These are phyloP conservation scores for Chlorella ohadii DNA, from an alignment of 139 green algal genomes.

Conservation along the genomic window DNA sequence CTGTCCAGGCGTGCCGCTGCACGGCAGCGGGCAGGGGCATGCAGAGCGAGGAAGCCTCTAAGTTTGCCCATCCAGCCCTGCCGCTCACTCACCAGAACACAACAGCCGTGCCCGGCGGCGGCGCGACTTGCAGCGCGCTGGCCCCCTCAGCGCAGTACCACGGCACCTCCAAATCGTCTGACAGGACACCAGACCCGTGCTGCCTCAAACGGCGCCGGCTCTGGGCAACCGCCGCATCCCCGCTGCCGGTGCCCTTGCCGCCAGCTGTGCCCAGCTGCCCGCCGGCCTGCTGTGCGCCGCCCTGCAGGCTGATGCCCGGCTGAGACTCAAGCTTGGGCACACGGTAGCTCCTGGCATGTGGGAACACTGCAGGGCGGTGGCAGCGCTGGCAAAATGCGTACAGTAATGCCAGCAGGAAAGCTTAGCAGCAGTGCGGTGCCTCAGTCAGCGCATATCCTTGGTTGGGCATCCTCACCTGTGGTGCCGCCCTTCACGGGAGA, in stretches of 20 bases:
- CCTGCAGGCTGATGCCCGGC: no score
- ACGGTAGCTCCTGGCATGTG: not conserved
- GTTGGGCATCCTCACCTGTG: not conserved
- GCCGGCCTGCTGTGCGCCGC: no score
- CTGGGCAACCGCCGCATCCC: not conserved
- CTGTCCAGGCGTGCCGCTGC: no score
- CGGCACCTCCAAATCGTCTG: not conserved
- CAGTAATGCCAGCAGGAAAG: no score
- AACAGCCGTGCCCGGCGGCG: slow-evolving; percentile 33
- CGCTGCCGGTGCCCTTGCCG: not conserved
- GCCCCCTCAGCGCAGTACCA: slow-evolving; percentile 14
- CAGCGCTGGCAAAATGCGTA: no score
- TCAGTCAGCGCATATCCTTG: no score
- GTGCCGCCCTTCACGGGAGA: slow-evolving; percentile 7
- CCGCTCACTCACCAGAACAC: slow-evolving; percentile 49
- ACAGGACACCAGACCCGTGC: not conserved
- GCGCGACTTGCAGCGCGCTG: slow-evolving; percentile 30
- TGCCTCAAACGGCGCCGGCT: not conserved
- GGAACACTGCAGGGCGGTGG: not conserved
- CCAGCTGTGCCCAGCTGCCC: no score
- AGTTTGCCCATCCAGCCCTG: no score
- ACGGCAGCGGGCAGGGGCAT: no score
- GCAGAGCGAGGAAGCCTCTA: no score
- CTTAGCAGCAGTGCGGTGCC: no score
- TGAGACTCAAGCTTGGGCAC: not conserved